phyloP scores from a whole-genome alignment of 495 filamentous ascomycete genomes.

The Chlorociboria aeruginascens region DNA sequence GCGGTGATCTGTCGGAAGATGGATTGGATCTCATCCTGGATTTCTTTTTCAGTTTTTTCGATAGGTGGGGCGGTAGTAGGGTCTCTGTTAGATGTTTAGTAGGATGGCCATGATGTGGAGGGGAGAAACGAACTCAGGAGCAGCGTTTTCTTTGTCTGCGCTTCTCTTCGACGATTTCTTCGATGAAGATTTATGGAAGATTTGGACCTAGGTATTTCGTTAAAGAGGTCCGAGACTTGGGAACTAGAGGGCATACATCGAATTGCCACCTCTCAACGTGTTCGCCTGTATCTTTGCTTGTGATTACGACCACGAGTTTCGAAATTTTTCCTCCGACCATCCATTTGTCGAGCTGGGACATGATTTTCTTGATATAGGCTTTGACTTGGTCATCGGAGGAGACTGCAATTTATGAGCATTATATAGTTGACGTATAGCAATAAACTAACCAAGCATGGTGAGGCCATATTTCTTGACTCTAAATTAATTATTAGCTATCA shows the following conservation, averaged over 20 bases:
- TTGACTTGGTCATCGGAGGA: conserved; percentile 96
- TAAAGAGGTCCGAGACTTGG: neutral
- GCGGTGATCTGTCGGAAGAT: conserved; percentile 98
- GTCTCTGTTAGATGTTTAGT: conserved; percentile 15
- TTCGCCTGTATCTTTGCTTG: conserved; percentile 90
- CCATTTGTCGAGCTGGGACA: conserved; percentile 92
- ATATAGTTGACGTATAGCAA: no score
- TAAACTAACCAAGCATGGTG: conserved; percentile 56
- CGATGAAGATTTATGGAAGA: conserved; percentile 44
- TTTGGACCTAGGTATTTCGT: conserved; percentile 45
- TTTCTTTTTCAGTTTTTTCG: conserved; percentile 85
- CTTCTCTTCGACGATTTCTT: conserved; percentile 28
- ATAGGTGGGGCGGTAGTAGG: conserved; percentile 21
- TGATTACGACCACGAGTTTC: conserved; percentile 92
- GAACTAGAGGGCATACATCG: conserved; percentile 46
- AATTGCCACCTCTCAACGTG: conserved; percentile 97
- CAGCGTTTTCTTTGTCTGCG: conserved; percentile 50
- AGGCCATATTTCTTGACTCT: conserved; percentile 93
- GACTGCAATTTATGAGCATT: conserved; percentile 27
- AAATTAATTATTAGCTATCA: conserved; percentile 1
- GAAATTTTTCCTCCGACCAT: conserved; percentile 93
- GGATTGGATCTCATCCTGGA: conserved; percentile 87
- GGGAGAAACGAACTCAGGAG: conserved; percentile 34
- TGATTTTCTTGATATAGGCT: conserved; percentile 98
- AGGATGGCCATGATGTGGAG: neutral